phyloP scores from a whole-genome alignment of 2,329 filamentous ascomycete genomes.

The Daldinia eschscholtzii region DNA sequence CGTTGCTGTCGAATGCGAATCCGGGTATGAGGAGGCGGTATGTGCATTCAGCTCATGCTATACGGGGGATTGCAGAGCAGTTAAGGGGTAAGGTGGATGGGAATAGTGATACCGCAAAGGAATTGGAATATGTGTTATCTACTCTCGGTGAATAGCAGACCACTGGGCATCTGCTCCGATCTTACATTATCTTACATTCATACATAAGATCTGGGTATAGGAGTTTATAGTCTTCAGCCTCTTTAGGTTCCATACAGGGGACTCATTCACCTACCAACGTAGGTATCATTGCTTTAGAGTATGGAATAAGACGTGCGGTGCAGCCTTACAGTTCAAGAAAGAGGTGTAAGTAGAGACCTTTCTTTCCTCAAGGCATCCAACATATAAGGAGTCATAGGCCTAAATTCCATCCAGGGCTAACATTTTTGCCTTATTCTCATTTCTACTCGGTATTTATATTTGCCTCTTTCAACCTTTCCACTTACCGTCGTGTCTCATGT shows the following conservation, averaged over 20 bases:
- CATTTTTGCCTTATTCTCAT: not conserved
- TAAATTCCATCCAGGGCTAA: slow-evolving; percentile 14
- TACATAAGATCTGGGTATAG: not conserved
- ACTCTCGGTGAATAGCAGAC: slow-evolving; percentile 10
- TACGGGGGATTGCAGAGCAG: slow-evolving; percentile 62
- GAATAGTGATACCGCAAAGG: slow-evolving; percentile 22
- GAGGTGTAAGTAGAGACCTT: not conserved
- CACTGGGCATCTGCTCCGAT: not conserved
- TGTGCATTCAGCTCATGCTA: slow-evolving; percentile 62
- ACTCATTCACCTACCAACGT: not conserved
- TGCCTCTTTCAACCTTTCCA: not conserved
- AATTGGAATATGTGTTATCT: slow-evolving; percentile 34
- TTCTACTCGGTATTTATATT: not conserved
- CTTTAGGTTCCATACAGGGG: not conserved
- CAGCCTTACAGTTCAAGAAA: not conserved
- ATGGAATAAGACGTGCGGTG: not conserved
- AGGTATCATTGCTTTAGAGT: not conserved
- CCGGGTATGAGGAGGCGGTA: slow-evolving; percentile 64
- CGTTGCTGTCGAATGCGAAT: slow-evolving; percentile 62
- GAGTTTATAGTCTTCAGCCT: not conserved
- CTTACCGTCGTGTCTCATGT: not conserved
- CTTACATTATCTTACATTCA: not conserved
- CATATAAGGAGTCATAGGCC: not conserved
- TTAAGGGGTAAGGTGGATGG: slow-evolving; percentile 49
- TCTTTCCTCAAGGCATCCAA: not conserved